Percentiles rank a stretch among this genome's conserved stretches.
Conservation (phyloP, 331 rosid species). For the Pyracantha coccinea region DNA sequence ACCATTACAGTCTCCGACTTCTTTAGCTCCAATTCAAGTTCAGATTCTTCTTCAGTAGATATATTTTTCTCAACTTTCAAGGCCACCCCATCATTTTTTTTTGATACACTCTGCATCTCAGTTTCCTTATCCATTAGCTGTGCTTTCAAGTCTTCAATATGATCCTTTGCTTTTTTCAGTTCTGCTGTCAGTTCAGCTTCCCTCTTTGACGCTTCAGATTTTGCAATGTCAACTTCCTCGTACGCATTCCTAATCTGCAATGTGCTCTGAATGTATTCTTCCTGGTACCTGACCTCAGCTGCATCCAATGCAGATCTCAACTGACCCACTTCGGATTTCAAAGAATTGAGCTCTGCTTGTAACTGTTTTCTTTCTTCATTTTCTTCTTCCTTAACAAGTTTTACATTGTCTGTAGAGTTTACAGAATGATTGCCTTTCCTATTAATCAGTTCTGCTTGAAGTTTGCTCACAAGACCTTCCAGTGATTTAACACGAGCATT, state of each 20-base stretch:
- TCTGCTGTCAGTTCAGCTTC: conserved; percentile 43
- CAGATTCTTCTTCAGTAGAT: conserved; percentile 25
- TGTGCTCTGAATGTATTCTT: conserved; percentile 69
- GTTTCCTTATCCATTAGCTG: conserved; percentile 46
- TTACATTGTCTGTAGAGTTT: conserved; percentile 18
- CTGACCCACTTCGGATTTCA: conserved; percentile 47
- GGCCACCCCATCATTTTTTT: conserved; percentile 30
- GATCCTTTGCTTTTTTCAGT: conserved; percentile 31
- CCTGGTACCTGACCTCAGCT: conserved; percentile 67
- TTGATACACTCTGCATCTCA: conserved; percentile 28
- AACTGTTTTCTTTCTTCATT: conserved; percentile 36
- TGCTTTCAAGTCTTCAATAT: conserved; percentile 35
- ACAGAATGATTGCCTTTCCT: conserved; percentile 10
- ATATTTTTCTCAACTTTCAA: conserved; percentile 21
- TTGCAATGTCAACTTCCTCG: conserved; percentile 48
- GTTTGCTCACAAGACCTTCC: conserved; percentile 53
- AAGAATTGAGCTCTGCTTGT: conserved; percentile 44
- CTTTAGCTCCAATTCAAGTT: conserved; percentile 30
- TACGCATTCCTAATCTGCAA: conserved; percentile 62
- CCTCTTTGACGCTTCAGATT: conserved; percentile 40
- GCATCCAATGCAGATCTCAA: conserved; percentile 56
- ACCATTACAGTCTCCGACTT: conserved; percentile 33
- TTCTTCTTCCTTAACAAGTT: conserved; percentile 17
- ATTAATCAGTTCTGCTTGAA: conserved; percentile 35
- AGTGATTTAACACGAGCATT: conserved; percentile 43